Evolutionary conservation across 1,284 basidiomycete genomes (phyloP).

Genomic region (Hypsizygus ulmarius): DNA sequence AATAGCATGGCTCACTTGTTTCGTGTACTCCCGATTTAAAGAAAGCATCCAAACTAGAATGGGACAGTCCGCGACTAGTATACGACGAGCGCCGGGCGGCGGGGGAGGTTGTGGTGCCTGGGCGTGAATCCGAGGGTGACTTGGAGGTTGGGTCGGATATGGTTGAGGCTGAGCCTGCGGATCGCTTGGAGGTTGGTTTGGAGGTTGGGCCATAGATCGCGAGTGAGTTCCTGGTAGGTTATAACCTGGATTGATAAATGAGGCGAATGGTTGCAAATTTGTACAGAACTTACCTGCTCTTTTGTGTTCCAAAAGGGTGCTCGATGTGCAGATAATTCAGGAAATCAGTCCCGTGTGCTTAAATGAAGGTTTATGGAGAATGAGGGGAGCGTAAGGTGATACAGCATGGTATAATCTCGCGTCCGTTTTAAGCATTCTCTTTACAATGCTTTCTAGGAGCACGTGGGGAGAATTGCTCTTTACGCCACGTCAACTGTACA

Average conservation of each 20-base stretch:
- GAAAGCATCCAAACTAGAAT: conserved; percentile 77
- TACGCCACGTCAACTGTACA: too few species aligned
- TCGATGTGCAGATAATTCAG: background rate
- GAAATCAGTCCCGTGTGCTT: background rate
- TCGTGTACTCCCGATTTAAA: conserved; percentile 66
- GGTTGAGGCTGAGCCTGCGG: too few species aligned
- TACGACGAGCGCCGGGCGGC: conserved; percentile 11
- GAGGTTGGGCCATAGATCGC: too few species aligned
- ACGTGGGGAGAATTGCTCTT: too few species aligned
- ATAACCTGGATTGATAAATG: too few species aligned
- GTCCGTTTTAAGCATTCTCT: conserved; percentile 6
- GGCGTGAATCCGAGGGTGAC: background rate
- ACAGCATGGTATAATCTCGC: conserved; percentile 3
- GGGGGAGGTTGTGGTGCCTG: conserved; percentile 1
- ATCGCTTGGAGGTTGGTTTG: too few species aligned
- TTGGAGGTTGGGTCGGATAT: too few species aligned
- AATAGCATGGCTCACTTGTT: conserved; percentile 45
- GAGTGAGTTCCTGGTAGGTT: too few species aligned
- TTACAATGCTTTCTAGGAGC: background rate
- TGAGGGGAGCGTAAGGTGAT: background rate
- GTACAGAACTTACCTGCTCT: conserved; percentile 5
- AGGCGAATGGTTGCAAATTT: too few species aligned
- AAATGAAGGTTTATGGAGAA: background rate
- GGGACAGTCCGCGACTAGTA: conserved; percentile 45
- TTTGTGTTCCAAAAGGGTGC: conserved; percentile 3